phyloP scores from a whole-genome alignment of 2,329 filamentous ascomycete genomes.

The Didymella segeticola region DNA sequence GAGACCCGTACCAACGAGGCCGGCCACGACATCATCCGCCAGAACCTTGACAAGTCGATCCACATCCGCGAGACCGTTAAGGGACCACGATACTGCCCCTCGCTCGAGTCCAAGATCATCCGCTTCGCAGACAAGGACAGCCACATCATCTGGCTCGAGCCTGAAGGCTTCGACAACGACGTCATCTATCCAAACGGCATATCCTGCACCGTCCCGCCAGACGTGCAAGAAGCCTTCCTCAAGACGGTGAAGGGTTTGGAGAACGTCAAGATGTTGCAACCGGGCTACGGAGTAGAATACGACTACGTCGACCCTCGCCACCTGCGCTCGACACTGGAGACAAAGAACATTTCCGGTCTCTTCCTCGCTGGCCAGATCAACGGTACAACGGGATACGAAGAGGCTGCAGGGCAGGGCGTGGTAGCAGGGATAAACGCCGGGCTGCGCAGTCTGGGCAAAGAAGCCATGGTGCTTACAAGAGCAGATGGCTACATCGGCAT shows the following conservation, averaged over 20 bases:
- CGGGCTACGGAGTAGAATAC: slow-evolving; percentile 97
- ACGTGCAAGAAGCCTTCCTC: slow-evolving; percentile 85
- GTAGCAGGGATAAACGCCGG: slow-evolving; percentile 94
- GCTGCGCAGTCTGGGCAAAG: slow-evolving; percentile 71
- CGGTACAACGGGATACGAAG: slow-evolving; percentile 96
- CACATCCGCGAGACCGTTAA: slow-evolving; percentile 96
- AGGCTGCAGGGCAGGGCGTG: slow-evolving; percentile 92
- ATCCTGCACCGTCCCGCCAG: slow-evolving; percentile 92
- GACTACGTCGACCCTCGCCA: slow-evolving; percentile 96
- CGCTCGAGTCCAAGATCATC: slow-evolving; percentile 91
- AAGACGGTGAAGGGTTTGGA: slow-evolving; percentile 88
- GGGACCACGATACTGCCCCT: slow-evolving; percentile 94
- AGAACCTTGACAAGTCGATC: slow-evolving; percentile 93
- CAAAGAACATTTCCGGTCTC: slow-evolving; percentile 86
- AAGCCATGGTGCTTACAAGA: slow-evolving; percentile 73
- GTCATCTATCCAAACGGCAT: slow-evolving; percentile 96
- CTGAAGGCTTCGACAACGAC: slow-evolving; percentile 89
- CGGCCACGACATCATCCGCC: slow-evolving; percentile 82
- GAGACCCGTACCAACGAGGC: slow-evolving; percentile 84
- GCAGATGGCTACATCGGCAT: slow-evolving; percentile 96
- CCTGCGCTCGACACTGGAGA: slow-evolving; percentile 87
- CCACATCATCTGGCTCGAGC: slow-evolving; percentile 96
- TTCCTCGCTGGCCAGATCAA: slow-evolving; percentile 98
- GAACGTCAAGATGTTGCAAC: slow-evolving; percentile 87
- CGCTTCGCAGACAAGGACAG: slow-evolving; percentile 79